Conservation (phyloP, 2,329 filamentous ascomycete species). For the Fusarium burgessii region DNA sequence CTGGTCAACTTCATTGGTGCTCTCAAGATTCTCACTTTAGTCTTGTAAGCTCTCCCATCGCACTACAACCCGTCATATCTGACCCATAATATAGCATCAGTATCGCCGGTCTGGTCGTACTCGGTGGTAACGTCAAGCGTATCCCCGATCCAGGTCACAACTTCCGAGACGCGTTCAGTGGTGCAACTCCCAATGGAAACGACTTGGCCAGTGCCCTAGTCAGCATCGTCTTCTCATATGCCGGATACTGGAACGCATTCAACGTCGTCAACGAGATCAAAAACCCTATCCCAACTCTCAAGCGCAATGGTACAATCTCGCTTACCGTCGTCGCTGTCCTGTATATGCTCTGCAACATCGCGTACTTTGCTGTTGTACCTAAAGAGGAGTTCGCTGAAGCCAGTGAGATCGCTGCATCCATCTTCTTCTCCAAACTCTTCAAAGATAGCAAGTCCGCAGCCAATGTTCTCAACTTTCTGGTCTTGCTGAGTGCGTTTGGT, state of each 20-base stretch:
- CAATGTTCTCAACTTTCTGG: constrained; percentile 67
- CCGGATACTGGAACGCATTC: constrained; percentile 70
- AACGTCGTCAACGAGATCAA: constrained; percentile 72
- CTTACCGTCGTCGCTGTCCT: constrained; percentile 64
- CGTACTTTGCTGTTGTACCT: constrained; percentile 69
- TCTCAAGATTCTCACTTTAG: constrained; percentile 70
- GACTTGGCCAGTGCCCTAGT: constrained; percentile 62
- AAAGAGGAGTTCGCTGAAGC: constrained; percentile 66
- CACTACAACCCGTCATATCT: fast-evolving
- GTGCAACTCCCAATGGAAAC: constrained; percentile 53
- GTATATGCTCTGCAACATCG: constrained; percentile 70
- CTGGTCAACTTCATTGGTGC: constrained; percentile 67
- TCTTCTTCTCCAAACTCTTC: constrained; percentile 71
- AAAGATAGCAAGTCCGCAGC: constrained; percentile 60
- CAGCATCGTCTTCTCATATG: constrained; percentile 69
- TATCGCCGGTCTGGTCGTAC: constrained; percentile 71
- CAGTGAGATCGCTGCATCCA: constrained; percentile 64
- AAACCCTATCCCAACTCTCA: constrained; percentile 68
- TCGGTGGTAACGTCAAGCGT: constrained; percentile 54
- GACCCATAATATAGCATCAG: constrained; percentile 52
- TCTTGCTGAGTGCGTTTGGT: constrained; percentile 68
- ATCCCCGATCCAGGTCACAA: constrained; percentile 52
- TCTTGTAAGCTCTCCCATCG: constrained; percentile 56
- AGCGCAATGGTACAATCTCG: constrained; percentile 62
- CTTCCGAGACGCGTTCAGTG: constrained; percentile 53